A percentile compares a stretch with the other conserved stretches of the same genome.
phyloP scores from a whole-genome alignment of 1,139 yeast genomes.

The Geotrichum candidum region DNA sequence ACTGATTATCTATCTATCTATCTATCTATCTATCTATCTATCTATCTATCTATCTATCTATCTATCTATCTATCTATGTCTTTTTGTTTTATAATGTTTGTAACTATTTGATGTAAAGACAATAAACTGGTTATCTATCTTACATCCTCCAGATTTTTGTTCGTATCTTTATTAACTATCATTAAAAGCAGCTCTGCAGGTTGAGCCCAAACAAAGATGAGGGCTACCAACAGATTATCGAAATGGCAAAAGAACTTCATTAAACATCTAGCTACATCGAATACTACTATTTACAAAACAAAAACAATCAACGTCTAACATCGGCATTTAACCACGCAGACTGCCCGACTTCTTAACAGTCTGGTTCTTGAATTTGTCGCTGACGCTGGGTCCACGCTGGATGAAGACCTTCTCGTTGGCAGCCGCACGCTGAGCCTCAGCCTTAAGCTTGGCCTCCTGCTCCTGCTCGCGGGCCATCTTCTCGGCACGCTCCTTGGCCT shows the following conservation, averaged over 20 bases:
- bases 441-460: conserved; percentile 28
- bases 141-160: background rate
- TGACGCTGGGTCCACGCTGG: conserved; percentile 13
- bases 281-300: background rate
- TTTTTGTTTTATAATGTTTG: too few species aligned
- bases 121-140: too few species aligned
- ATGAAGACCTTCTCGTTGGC: conserved; percentile 18
- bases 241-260: conserved; percentile 1
- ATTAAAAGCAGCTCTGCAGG: background rate
- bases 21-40: too few species aligned
- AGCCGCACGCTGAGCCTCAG: conserved; percentile 23
- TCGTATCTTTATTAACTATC: too few species aligned
- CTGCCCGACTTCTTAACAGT: conserved; percentile 21
- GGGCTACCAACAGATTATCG: background rate
- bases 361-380: conserved; percentile 19
- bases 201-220: background rate
- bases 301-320: background rate
- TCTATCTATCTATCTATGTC: too few species aligned
- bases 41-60: too few species aligned
- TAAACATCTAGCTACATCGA: background rate
- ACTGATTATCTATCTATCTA: too few species aligned
- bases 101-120: too few species aligned
- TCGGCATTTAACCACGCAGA: conserved; percentile 16
- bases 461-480: conserved; percentile 34
- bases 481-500: conserved; percentile 49